phyloP scores from a whole-genome alignment of 108 stramenopile species.

The Nitzschia sp. region DNA sequence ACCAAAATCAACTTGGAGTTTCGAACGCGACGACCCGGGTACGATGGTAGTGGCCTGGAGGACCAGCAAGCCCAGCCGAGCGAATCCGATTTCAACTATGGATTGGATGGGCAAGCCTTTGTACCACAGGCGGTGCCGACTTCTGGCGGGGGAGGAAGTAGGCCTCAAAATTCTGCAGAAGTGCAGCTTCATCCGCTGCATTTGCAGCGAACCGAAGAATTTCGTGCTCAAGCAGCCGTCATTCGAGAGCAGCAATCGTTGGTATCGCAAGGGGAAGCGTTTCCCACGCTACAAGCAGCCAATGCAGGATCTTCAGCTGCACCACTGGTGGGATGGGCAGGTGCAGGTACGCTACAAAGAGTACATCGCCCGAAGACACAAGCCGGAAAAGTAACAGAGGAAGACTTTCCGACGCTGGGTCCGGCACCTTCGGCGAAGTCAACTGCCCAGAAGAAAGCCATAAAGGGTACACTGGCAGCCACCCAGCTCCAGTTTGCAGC shows the following conservation, averaged over 20 bases:
- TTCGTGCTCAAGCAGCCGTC: constrained; percentile 67
- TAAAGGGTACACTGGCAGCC: constrained; percentile 17
- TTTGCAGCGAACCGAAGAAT: constrained; percentile 75
- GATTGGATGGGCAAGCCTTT: constrained; percentile 86
- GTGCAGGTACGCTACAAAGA: constrained; percentile 23
- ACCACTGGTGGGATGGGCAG: constrained; percentile 44
- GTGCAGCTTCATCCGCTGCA: constrained; percentile 67
- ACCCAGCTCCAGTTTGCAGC: constrained; percentile 27
- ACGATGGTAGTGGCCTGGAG: constrained; percentile 27
- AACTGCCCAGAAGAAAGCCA: constrained; percentile 17
- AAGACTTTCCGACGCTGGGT: constrained; percentile 49
- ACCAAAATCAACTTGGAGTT: constrained; percentile 86
- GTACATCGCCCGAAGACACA: constrained; percentile 3
- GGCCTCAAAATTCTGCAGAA: constrained; percentile 4
- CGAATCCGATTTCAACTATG: constrained; percentile 65
- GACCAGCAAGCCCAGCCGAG: constrained; percentile 42
- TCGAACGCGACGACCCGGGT: constrained; percentile 57
- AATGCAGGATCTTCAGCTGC: constrained; percentile 11
- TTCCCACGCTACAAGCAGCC: constrained; percentile 54
- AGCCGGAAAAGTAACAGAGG: constrained; percentile 32
- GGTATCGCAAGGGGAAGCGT: constrained; percentile 41
- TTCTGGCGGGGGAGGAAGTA: not conserved
- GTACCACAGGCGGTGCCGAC: constrained; percentile 73
- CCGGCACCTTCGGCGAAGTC: constrained; percentile 6
- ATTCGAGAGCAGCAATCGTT: constrained; percentile 47